A percentile compares a stretch with the other conserved stretches of the same genome.
These are phyloP conservation scores for Skeletonema costatum DNA, from an alignment of 108 stramenopile species.

Conservation along the genomic window DNA sequence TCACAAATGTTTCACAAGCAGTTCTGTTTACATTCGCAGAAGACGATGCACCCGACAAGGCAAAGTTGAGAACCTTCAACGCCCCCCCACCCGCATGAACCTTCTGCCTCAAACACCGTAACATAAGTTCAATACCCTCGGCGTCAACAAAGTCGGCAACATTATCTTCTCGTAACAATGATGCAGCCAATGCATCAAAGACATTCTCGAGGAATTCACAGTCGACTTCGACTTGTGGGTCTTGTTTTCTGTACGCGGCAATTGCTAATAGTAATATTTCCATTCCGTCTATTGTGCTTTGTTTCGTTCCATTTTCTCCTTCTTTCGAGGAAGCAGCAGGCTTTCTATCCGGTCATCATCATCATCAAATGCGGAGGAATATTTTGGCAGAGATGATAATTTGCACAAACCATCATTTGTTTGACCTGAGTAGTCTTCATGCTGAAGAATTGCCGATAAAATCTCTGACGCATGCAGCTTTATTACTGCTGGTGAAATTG, in stretches of 20 bases:
- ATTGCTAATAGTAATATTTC: constrained; percentile 65
- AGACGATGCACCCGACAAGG: constrained; percentile 41
- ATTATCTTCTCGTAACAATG: constrained; percentile 60
- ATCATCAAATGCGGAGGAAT: constrained; percentile 31
- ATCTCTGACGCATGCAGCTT: constrained; percentile 56
- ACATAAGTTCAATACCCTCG: constrained; percentile 75
- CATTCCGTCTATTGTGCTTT: constrained; percentile 57
- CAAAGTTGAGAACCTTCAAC: constrained; percentile 68
- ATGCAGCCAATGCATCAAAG: constrained; percentile 53
- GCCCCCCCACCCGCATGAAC: constrained; percentile 72
- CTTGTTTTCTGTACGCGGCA: constrained; percentile 62
- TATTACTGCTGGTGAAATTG: constrained; percentile 26
- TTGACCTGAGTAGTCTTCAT: constrained; percentile 54
- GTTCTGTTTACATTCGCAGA: constrained; percentile 37
- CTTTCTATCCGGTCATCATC: constrained; percentile 3
- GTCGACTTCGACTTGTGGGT: constrained; percentile 67
- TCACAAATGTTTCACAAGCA: constrained; percentile 68
- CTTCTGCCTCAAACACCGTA: constrained; percentile 73
- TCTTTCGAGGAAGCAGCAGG: not conserved
- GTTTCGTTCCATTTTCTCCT: not conserved
- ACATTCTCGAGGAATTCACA: constrained; percentile 78
- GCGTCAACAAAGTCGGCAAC: constrained; percentile 63
- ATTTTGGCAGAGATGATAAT: constrained; percentile 18
- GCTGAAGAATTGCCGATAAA: constrained; percentile 62
- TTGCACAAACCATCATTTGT: constrained; percentile 27